A percentile compares a stretch with the other conserved stretches of the same genome.
These are phyloP conservation scores for Lactarius tabidus DNA, from an alignment of 768 basidiomycete genomes.

Conservation along the genomic window DNA sequence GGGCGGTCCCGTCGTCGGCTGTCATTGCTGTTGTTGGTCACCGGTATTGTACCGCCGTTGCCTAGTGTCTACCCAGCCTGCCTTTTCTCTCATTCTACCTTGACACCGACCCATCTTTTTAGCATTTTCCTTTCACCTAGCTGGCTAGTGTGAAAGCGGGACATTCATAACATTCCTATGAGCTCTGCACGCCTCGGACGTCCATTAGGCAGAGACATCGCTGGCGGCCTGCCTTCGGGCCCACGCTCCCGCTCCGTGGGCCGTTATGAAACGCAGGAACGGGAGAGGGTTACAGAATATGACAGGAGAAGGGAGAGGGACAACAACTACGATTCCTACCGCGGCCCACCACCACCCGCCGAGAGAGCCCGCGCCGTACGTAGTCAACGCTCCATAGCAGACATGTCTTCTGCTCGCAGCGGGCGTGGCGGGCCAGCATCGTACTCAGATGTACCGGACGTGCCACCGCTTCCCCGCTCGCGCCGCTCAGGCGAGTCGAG, in stretches of 20 bases:
- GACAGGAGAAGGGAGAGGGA: constrained; percentile 12
- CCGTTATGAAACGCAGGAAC: constrained; percentile 18
- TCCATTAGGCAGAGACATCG: background rate
- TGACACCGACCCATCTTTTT: background rate
- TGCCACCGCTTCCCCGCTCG: constrained; percentile 25
- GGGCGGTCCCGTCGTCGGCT: too few species aligned
- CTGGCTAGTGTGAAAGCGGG: constrained; percentile 12
- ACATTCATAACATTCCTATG: constrained; percentile 11
- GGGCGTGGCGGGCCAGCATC: background rate
- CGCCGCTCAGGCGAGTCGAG: constrained; percentile 22
- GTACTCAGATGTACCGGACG: constrained; percentile 6
- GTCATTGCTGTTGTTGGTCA: too few species aligned
- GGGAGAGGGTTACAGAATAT: background rate
- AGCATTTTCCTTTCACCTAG: constrained; percentile 8
- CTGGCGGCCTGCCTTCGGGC: constrained; percentile 38
- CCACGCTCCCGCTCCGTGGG: constrained; percentile 39
- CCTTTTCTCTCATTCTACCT: background rate
- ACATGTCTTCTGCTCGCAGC: constrained; percentile 19
- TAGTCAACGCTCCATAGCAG: constrained; percentile 26
- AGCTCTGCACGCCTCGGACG: constrained; percentile 16
- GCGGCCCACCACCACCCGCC: constrained; percentile 17
- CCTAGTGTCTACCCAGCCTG: background rate
- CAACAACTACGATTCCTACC: constrained; percentile 18
- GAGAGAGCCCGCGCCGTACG: constrained; percentile 24
- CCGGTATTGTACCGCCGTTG: background rate